Evolutionary conservation across 495 filamentous ascomycete species (phyloP), one percentile per base, ranked within the genome.

Genomic region (Talaromyces liani): DNA sequence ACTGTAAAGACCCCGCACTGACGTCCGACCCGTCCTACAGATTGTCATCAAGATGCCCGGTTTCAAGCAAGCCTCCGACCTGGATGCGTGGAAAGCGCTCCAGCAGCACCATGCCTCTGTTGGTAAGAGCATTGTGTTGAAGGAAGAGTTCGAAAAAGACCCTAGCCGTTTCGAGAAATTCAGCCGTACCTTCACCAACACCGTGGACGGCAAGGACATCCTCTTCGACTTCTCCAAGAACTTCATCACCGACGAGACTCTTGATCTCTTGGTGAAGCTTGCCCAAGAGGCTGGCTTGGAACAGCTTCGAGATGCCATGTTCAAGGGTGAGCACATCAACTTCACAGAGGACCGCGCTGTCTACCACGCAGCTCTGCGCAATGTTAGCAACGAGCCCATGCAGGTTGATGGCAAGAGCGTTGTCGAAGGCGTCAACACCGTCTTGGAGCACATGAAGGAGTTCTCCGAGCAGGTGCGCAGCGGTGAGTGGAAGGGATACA

Each of bases 161-260:
- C 88, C 92, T 45, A 68, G 86, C 70, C 92, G 95, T 66, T 98
- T 97, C 82, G 72, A 90, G 70, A 96, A 93, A 80, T 90, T 97
- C 79, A 89, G 86, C 73, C 89, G 87, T 70, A 89, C 82, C 68
- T 95, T 98, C 80, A 75, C 83, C 54, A 95, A 96, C 75, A 80
- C 83, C 36, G 87, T 86, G 31, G 90, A 92, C 73, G 84, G 84
- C 69, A 80, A 84, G 39, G 91, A 97, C 65, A 93, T 91, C 72
- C 84, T 98, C 39, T 98, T 98, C 75, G 94, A 98, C 78, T 98
- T 97, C 84, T 93, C 89, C 79, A 98, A 98, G 86, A 98, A 98
- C 83, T 91, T 98, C 76, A 76, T 98, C 63, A 96, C 88, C 64
- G 91, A 96, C 60, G 91, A 97, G 73, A 98, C 94, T 4, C 77